These are phyloP conservation scores for Penicillium olsonii DNA, from an alignment of 2,329 filamentous ascomycete genomes.

Conservation along the genomic window DNA sequence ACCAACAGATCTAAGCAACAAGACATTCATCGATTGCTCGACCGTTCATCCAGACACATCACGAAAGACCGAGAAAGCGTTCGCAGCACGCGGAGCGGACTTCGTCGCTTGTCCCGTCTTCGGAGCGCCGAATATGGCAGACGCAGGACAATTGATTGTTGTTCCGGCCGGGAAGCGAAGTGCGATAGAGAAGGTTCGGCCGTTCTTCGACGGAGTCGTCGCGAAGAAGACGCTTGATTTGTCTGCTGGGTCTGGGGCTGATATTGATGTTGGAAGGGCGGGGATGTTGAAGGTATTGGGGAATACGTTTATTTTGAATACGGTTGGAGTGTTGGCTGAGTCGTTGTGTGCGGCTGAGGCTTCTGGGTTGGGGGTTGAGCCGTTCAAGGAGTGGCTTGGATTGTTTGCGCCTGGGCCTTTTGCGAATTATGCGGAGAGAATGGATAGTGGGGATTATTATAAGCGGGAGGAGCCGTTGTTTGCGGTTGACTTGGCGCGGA, in stretches of 20 bases:
- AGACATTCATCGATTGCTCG: slow-evolving; percentile 83
- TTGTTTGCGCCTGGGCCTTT: slow-evolving; percentile 75
- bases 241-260: slow-evolving; percentile 45
- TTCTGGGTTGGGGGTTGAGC: slow-evolving; percentile 69
- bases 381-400: slow-evolving; percentile 71
- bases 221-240: slow-evolving; percentile 38
- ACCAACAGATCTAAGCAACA: slow-evolving; percentile 59
- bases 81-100: slow-evolving; percentile 61
- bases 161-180: slow-evolving; percentile 68
- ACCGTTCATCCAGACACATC: slow-evolving; percentile 85
- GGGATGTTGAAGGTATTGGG: slow-evolving; percentile 78
- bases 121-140: slow-evolving; percentile 46
- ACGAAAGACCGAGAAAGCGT: slow-evolving; percentile 62
- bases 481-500: slow-evolving; percentile 76
- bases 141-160: slow-evolving; percentile 69
- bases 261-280: slow-evolving; percentile 71
- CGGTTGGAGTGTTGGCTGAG: slow-evolving; percentile 77
- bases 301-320: slow-evolving; percentile 83
- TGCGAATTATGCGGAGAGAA: slow-evolving; percentile 71
- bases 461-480: slow-evolving; percentile 77
- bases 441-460: slow-evolving; percentile 76
- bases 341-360: slow-evolving; percentile 79
- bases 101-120: slow-evolving; percentile 71
- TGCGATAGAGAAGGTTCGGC: slow-evolving; percentile 64
- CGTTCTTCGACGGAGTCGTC: slow-evolving; percentile 73